Conservation (phyloP, 2,329 filamentous ascomycete species). For the Fusarium beomiforme region DNA sequence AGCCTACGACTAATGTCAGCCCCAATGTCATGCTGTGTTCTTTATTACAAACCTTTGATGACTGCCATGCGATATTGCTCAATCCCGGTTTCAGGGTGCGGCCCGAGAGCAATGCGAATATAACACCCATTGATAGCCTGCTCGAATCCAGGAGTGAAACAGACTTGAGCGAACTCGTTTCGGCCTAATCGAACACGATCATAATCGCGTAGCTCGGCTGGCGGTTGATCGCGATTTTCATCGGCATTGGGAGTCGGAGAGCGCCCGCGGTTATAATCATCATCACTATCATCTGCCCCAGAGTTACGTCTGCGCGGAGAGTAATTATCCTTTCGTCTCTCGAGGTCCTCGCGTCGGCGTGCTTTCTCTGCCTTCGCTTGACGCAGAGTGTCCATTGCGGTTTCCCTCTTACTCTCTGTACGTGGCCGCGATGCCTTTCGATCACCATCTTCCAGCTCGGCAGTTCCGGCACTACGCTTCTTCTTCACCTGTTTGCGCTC, state of each 20-base stretch:
- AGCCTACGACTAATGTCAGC: slow-evolving; percentile 63
- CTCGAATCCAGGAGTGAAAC: slow-evolving; percentile 93
- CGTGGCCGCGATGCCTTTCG: slow-evolving; percentile 79
- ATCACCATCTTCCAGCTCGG: slow-evolving; percentile 79
- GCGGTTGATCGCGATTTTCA: slow-evolving; percentile 73
- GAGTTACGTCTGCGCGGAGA: slow-evolving; percentile 49
- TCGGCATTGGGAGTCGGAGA: slow-evolving; percentile 69
- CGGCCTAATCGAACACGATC: slow-evolving; percentile 86
- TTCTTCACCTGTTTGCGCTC: slow-evolving; percentile 64
- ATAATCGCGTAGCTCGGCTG: slow-evolving; percentile 80
- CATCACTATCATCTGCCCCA: slow-evolving; percentile 75
- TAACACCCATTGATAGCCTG: slow-evolving; percentile 84
- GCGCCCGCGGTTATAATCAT: slow-evolving; percentile 75
- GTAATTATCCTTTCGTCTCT: slow-evolving; percentile 66
- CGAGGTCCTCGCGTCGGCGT: slow-evolving; percentile 61
- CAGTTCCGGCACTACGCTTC: slow-evolving; percentile 81
- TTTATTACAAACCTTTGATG: slow-evolving; percentile 75
- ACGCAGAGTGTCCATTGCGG: slow-evolving; percentile 76
- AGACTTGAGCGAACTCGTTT: slow-evolving; percentile 87
- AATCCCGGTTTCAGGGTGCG: slow-evolving; percentile 75
- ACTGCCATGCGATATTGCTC: slow-evolving; percentile 88
- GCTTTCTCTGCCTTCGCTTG: slow-evolving; percentile 71
- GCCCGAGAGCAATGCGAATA: slow-evolving; percentile 83
- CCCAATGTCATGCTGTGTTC: background rate
- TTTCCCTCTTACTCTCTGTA: slow-evolving; percentile 59